A percentile compares a stretch with the other conserved stretches of the same genome.
phyloP scores from a whole-genome alignment of 306 rosid genomes.

The Astragalus membranaceus region DNA sequence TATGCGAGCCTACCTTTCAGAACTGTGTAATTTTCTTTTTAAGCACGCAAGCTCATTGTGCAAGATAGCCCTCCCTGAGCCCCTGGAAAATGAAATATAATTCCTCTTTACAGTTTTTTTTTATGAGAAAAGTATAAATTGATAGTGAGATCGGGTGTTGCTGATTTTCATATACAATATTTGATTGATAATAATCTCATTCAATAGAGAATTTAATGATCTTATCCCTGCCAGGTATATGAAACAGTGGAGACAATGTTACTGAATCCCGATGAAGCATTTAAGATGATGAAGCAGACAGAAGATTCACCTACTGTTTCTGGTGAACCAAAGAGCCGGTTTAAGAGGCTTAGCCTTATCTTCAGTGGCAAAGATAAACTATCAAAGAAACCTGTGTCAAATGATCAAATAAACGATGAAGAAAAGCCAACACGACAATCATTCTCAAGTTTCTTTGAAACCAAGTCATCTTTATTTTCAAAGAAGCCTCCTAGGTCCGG shows the following conservation, averaged over 20 bases:
- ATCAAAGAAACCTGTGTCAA: slow-evolving; percentile 33
- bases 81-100: not conserved
- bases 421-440: slow-evolving; percentile 51
- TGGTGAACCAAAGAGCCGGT: slow-evolving; percentile 50
- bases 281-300: slow-evolving; percentile 56
- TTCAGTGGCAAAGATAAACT: slow-evolving; percentile 64
- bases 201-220: not conserved
- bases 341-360: slow-evolving; percentile 63
- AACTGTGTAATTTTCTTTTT: not conserved
- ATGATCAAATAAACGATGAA: slow-evolving; percentile 34
- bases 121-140: not conserved
- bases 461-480: slow-evolving; percentile 72
- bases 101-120: not conserved
- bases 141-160: not conserved
- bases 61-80: not conserved
- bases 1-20: not conserved
- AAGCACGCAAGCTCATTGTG: not conserved
- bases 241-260: slow-evolving; percentile 84
- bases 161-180: slow-evolving; percentile 1
- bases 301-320: slow-evolving; percentile 39
- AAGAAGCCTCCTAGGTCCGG: slow-evolving; percentile 63
- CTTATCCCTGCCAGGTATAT: slow-evolving; percentile 51
- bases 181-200: not conserved
- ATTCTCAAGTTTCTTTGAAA: slow-evolving; percentile 72
- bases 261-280: slow-evolving; percentile 75